phyloP scores from a whole-genome alignment of 306 rosid genomes.

The Nissolia schottii region DNA sequence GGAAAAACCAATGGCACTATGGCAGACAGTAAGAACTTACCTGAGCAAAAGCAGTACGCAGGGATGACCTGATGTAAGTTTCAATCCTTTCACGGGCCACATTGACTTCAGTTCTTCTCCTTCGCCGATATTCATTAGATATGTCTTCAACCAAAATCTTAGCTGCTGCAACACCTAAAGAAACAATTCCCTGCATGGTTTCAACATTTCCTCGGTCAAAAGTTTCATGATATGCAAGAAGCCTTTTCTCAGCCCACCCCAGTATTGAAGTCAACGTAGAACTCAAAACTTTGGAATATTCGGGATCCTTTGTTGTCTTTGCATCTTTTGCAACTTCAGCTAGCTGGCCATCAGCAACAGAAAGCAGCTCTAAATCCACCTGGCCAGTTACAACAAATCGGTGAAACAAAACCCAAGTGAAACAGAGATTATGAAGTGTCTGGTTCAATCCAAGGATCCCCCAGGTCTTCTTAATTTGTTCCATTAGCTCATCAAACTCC shows the following conservation, averaged over 20 bases:
- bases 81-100: constrained; percentile 92
- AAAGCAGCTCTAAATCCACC: constrained; percentile 69
- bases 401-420: constrained; percentile 93
- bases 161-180: constrained; percentile 91
- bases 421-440: constrained; percentile 81
- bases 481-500: constrained; percentile 92
- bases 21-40: constrained; percentile 45
- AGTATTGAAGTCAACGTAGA: constrained; percentile 79
- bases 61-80: constrained; percentile 90
- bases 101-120: constrained; percentile 82
- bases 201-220: constrained; percentile 75
- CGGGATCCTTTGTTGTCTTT: constrained; percentile 79
- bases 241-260: constrained; percentile 99
- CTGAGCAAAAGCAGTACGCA: constrained; percentile 98
- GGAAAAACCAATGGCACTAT: background rate
- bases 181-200: constrained; percentile 87
- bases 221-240: constrained; percentile 97
- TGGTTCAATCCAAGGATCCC: constrained; percentile 90
- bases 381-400: constrained; percentile 93
- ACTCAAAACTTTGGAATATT: constrained; percentile 77
- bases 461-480: constrained; percentile 98
- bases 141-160: constrained; percentile 89
- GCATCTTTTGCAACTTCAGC: constrained; percentile 94
- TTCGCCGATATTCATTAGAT: constrained; percentile 87
- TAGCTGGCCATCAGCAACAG: constrained; percentile 67